phyloP scores from a whole-genome alignment of 192 early-diverging fungal species.

The Rhizoclosmatium globosum region DNA sequence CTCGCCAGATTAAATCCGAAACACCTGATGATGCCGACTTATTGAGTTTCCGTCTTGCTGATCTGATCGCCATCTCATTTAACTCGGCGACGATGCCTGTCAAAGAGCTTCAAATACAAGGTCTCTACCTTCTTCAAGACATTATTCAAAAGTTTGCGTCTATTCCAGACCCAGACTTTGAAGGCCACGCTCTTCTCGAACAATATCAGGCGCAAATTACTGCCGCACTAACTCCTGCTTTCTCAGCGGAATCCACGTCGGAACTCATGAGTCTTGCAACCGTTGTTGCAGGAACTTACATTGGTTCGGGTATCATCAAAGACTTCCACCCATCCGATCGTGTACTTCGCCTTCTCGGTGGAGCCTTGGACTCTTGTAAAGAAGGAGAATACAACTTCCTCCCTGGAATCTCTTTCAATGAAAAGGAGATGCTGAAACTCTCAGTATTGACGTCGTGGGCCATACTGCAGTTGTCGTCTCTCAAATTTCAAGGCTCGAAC shows the following conservation, averaged over 20 bases:
- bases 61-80: slow-evolving; percentile 91
- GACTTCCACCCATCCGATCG: slow-evolving; percentile 77
- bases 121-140: slow-evolving; percentile 80
- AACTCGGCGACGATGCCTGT: slow-evolving; percentile 83
- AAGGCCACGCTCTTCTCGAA: slow-evolving; percentile 81
- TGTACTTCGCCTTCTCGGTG: slow-evolving; percentile 74
- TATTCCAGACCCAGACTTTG: slow-evolving; percentile 89
- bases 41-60: slow-evolving; percentile 78
- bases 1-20: slow-evolving; percentile 60
- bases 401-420: slow-evolving; percentile 67
- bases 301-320: slow-evolving; percentile 87
- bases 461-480: slow-evolving; percentile 72
- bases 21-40: slow-evolving; percentile 58
- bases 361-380: slow-evolving; percentile 75
- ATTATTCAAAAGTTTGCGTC: slow-evolving; percentile 77
- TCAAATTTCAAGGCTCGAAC: slow-evolving; percentile 65
- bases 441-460: slow-evolving; percentile 85
- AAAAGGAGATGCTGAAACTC: slow-evolving; percentile 78
- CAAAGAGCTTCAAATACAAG: slow-evolving; percentile 77
- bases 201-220: slow-evolving; percentile 94
- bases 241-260: slow-evolving; percentile 76
- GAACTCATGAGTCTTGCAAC: slow-evolving; percentile 81
- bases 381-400: slow-evolving; percentile 58
- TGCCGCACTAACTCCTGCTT: slow-evolving; percentile 89
- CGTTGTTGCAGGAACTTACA: slow-evolving; percentile 81